Percentiles rank a stretch among this genome's conserved stretches.
Evolutionary conservation across 2,329 filamentous ascomycete species (phyloP).

Genomic region (Colletotrichum sp.): DNA sequence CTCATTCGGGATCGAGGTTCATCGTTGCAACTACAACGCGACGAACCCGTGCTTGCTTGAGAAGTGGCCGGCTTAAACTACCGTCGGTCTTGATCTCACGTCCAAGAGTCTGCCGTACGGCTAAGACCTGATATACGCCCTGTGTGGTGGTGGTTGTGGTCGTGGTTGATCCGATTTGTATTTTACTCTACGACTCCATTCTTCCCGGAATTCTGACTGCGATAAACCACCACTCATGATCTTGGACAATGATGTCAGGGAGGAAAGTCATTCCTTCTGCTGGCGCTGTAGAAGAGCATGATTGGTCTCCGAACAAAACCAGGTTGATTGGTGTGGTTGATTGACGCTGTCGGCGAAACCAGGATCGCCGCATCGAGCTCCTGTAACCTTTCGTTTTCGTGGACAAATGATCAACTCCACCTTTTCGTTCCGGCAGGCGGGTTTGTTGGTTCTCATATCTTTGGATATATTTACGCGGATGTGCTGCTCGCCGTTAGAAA

Average conservation of each 20-base stretch:
- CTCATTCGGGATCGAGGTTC: no score
- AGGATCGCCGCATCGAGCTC: not conserved
- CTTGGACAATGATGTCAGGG: conserved; percentile 22
- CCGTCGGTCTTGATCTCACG: not conserved
- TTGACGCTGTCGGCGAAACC: not conserved
- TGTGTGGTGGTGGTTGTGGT: not conserved
- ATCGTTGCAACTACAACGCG: not conserved
- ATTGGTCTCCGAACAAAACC: not conserved
- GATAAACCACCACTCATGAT: conserved; percentile 24
- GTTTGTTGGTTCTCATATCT: not conserved
- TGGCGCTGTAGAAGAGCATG: not conserved
- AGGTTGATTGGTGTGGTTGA: not conserved
- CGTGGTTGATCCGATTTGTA: not conserved
- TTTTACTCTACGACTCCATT: not conserved
- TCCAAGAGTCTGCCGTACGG: not conserved
- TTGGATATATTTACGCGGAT: not conserved
- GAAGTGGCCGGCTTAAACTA: not conserved
- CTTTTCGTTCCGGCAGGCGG: not conserved
- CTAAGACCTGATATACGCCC: not conserved
- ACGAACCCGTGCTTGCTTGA: not conserved
- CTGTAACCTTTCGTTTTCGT: not conserved
- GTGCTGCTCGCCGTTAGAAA: not conserved
- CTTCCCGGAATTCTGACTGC: conserved; percentile 2
- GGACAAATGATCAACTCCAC: not conserved
- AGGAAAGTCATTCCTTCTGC: conserved; percentile 9